These are phyloP conservation scores for Strobilomyces confusus DNA, from an alignment of 768 basidiomycete species.

Conservation along the genomic window DNA sequence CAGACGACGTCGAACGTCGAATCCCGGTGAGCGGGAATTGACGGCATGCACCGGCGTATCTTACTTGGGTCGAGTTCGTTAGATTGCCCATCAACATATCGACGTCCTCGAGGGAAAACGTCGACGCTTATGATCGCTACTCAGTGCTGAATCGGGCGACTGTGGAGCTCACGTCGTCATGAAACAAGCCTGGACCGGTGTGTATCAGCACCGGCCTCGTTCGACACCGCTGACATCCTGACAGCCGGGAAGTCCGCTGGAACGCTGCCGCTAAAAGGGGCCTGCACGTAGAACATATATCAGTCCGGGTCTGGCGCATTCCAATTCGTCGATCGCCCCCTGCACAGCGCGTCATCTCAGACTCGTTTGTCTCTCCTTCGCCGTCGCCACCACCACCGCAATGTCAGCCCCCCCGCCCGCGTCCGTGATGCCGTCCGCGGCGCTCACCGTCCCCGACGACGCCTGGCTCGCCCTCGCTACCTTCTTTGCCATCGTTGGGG, in stretches of 20 bases:
- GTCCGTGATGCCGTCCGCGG: not conserved
- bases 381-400: not conserved
- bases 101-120: too few species aligned
- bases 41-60: not conserved
- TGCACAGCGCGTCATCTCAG: not conserved
- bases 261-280: too few species aligned
- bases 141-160: not conserved
- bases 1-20: not conserved
- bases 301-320: too few species aligned
- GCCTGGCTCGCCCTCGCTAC: constrained; percentile 17
- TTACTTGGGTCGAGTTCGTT: too few species aligned
- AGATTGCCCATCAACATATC: too few species aligned
- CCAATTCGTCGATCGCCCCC: too few species aligned
- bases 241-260: too few species aligned
- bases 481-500: constrained; percentile 18
- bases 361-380: not conserved
- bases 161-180: not conserved
- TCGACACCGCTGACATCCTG: too few species aligned
- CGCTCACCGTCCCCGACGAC: not conserved
- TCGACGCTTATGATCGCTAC: too few species aligned
- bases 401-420: not conserved
- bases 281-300: too few species aligned
- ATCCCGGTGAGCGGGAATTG: not conserved
- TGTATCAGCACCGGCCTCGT: not conserved
- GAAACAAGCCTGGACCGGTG: not conserved